A percentile compares a stretch with the other conserved stretches of the same genome.
These are phyloP conservation scores for Volvariella volvacea DNA, from an alignment of 1,284 basidiomycete species.

Conservation along the genomic window DNA sequence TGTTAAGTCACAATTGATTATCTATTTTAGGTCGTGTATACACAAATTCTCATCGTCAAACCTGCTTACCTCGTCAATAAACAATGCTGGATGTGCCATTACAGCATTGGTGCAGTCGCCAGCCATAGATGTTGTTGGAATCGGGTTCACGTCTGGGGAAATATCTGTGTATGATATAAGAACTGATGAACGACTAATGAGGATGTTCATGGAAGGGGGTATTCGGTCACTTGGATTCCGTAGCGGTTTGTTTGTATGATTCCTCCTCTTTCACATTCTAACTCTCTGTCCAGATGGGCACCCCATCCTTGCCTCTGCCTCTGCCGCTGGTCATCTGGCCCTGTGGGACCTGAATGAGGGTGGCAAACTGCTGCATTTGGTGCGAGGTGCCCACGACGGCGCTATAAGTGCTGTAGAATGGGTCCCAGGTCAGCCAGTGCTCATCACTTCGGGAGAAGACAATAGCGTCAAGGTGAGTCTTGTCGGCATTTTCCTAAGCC, in stretches of 20 bases:
- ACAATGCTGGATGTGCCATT: constrained; percentile 49
- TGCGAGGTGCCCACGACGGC: constrained; percentile 84
- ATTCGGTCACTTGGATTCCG: constrained; percentile 80
- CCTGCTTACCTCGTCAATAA: constrained; percentile 42
- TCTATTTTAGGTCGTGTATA: constrained; percentile 50
- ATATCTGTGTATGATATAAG: constrained; percentile 88
- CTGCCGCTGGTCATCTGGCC: constrained; percentile 82
- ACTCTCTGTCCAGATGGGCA: constrained; percentile 59
- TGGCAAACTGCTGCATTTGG: constrained; percentile 75
- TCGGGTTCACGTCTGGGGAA: constrained; percentile 86
- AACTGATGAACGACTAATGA: constrained; percentile 83
- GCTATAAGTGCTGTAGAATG: constrained; percentile 78
- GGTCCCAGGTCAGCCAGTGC: constrained; percentile 85
- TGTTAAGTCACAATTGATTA: constrained; percentile 4
- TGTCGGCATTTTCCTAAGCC: neutral
- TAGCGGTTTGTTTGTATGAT: constrained; percentile 54
- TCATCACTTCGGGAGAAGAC: constrained; percentile 85
- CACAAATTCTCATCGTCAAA: constrained; percentile 50
- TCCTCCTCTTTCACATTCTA: neutral
- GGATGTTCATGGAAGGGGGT: constrained; percentile 80
- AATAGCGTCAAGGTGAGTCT: constrained; percentile 82
- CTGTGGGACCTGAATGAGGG: constrained; percentile 87
- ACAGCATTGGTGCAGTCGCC: constrained; percentile 87
- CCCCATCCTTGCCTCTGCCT: constrained; percentile 80
- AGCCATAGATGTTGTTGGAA: constrained; percentile 91